Percentiles rank a stretch among this genome's conserved stretches.
Evolutionary conservation across 257 asterid genomes (phyloP).

Genomic region (Lycium ferocissimum): DNA sequence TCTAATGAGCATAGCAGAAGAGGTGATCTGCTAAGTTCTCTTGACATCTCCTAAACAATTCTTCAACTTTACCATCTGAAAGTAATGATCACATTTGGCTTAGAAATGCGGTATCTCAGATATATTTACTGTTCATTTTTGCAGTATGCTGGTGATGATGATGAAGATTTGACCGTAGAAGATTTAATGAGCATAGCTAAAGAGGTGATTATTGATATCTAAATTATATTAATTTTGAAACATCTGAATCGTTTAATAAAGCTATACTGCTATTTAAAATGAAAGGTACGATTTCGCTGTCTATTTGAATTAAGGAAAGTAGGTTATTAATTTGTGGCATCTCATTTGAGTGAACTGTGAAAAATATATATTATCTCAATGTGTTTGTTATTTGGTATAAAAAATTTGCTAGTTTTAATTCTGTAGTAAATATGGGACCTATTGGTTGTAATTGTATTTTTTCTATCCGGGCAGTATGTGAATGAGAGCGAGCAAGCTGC

Average conservation of each 20-base stretch:
- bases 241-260: neutral
- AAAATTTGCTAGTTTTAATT: neutral
- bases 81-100: conserved; percentile 16
- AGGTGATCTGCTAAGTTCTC: conserved; percentile 37
- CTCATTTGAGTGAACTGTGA: neutral
- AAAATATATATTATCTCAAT: neutral
- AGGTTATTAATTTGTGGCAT: neutral
- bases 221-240: neutral
- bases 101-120: neutral
- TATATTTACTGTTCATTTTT: neutral
- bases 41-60: neutral
- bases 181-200: conserved; percentile 52
- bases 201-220: conserved; percentile 43
- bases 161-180: conserved; percentile 50
- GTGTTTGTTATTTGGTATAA: neutral
- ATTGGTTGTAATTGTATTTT: neutral
- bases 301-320: neutral
- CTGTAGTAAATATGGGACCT: neutral
- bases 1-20: conserved; percentile 49
- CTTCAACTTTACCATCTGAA: conserved; percentile 10
- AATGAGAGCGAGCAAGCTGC: conserved; percentile 29
- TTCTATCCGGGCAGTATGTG: neutral
- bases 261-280: neutral
- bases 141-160: conserved; percentile 25
- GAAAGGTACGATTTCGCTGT: neutral